A percentile compares a stretch with the other conserved stretches of the same genome.
Conservation (phyloP, 306 rosid genomes). For the Alnus rubra region DNA sequence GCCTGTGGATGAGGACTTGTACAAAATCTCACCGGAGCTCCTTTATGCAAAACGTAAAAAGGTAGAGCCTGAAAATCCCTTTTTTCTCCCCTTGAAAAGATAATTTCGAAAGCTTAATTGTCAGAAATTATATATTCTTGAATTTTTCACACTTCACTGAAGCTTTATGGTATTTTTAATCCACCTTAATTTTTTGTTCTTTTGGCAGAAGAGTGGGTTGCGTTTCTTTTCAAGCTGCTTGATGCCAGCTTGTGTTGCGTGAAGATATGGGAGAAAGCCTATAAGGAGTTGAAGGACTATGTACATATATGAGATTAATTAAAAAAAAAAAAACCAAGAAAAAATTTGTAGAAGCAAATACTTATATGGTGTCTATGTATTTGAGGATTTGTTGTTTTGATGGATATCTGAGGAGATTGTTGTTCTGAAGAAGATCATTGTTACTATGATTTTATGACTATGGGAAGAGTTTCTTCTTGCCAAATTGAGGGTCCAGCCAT, state of each 20-base stretch:
- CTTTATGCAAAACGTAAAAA: conserved; percentile 65
- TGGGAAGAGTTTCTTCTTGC: neutral
- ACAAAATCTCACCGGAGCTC: conserved; percentile 69
- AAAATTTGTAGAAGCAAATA: neutral
- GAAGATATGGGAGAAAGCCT: conserved; percentile 32
- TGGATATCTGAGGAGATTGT: neutral
- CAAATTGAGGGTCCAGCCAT: too few relatives aligned
- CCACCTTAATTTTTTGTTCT: neutral
- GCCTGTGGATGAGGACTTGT: conserved; percentile 82
- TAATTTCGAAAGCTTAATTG: too few relatives aligned
- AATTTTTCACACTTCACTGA: too few relatives aligned
- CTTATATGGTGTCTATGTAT: neutral
- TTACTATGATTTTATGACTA: neutral
- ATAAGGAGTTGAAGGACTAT: neutral
- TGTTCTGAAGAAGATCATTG: neutral
- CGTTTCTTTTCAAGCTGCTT: conserved; percentile 77
- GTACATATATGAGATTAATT: conserved; percentile 29
- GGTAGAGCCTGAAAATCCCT: conserved; percentile 30
- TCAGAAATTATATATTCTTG: neutral
- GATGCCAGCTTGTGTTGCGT: conserved; percentile 73
- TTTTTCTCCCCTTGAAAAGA: conserved; percentile 1
- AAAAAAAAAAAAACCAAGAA: neutral
- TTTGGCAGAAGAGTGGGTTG: conserved; percentile 79
- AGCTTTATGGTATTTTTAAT: neutral
- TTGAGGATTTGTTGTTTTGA: neutral